phyloP scores from a whole-genome alignment of 352 stramenopile genomes.

The Phytophthora fragariae region DNA sequence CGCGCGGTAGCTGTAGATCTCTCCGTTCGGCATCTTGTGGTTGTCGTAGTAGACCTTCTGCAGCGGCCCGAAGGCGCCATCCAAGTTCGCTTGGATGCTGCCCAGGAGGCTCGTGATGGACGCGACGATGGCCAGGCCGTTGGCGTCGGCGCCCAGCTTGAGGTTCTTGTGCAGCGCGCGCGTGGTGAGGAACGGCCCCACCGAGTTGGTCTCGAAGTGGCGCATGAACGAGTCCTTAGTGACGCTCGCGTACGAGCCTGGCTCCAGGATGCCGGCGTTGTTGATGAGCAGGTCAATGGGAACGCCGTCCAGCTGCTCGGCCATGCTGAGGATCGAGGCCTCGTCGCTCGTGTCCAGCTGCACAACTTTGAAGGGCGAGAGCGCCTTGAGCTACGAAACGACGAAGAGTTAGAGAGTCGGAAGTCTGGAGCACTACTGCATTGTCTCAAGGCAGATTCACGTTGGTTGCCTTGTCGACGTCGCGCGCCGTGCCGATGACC shows the following conservation, averaged over 20 bases:
- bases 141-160: constrained; percentile 29
- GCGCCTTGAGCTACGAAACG: constrained; percentile 32
- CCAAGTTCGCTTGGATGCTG: constrained; percentile 42
- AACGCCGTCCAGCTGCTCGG: constrained; percentile 47
- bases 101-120: constrained; percentile 29
- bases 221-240: constrained; percentile 57
- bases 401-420: background rate
- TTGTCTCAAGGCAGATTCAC: constrained; percentile 15
- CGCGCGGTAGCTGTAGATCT: constrained; percentile 69
- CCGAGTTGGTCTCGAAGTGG: constrained; percentile 68
- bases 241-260: constrained; percentile 32
- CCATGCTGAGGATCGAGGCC: constrained; percentile 44
- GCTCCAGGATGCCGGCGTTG: constrained; percentile 57
- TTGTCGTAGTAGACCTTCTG: background rate
- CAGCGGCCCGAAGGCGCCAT: background rate
- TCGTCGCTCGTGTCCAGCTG: constrained; percentile 54
- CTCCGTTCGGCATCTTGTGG: constrained; percentile 25
- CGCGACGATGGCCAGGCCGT: constrained; percentile 8
- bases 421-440: background rate
- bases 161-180: constrained; percentile 54
- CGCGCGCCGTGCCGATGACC: constrained; percentile 49
- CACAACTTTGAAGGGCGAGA: constrained; percentile 53
- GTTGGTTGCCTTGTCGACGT: constrained; percentile 37
- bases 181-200: constrained; percentile 65
- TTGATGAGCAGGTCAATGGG: constrained; percentile 70